Base-by-base conservation (phyloP, 2,329 filamentous ascomycete species). In the Talaromyces sp. region DNA sequence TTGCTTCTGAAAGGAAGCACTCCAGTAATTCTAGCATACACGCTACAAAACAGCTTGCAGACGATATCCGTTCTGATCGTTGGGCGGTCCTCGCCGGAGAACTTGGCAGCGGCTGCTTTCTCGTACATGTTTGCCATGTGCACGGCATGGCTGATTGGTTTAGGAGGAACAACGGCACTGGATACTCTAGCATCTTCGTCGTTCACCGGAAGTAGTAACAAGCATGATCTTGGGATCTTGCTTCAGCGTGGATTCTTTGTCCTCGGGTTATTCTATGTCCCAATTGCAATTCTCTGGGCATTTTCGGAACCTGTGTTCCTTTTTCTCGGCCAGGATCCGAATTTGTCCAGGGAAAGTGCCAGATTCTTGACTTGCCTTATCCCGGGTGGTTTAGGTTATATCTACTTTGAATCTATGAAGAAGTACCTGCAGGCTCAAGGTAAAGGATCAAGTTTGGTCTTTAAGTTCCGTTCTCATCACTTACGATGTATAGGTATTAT, bases 121-220 rank as follows among this genome's bases (percentile, higher is more conserved):
- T 89, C 88, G 1, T 93, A 94, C 77, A 96, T 96, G 91, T 96
- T 96, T 65, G 91, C 91, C 56, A 91, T 93, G 88, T 86, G 88
- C 21, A 91, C 89, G 0, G 91, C 86, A 0, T 95, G 91, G 90
- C 81, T 96, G 37, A 89, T 96, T 60, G 91, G 87, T 0, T 81
- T 96, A 3, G 91, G 91, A 28, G 91, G 91, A 7, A 92, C 89
- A 0, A 96, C 89, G 1, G 91, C 91, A 0, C 81, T 96, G 43
- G 91, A 96, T 70, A 96, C 91, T 0, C 77, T 96, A 22, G 90
- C 89, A 1, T 92, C 89, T 0, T 89, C 87, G 48, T 87, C 86
- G 45, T 96, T 91, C 70, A 96, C 91, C 0, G 88, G 88, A 0
- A 89, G 89, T 62, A 83, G 85, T 63, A 87, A 93, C 70, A 90